phyloP scores from a whole-genome alignment of 805 yeast genomes.

The Pachysolen tannophilus region DNA sequence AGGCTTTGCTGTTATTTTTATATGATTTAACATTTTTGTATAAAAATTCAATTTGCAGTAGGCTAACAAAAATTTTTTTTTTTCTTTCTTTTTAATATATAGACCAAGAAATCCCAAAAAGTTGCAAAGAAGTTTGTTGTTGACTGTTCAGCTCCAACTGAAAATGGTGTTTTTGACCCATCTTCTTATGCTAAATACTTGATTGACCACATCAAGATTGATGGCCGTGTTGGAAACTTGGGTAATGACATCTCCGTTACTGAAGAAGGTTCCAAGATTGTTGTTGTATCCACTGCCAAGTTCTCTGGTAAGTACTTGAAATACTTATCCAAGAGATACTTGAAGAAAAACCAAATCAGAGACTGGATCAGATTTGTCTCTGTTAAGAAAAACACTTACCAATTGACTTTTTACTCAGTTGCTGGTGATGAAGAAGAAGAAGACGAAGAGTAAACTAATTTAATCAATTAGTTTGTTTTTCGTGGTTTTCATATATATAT shows the following conservation, averaged over 20 bases:
- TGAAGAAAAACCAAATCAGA: slow-evolving; percentile 99
- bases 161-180: slow-evolving; percentile 96
- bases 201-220: slow-evolving; percentile 98
- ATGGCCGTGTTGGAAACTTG: slow-evolving; percentile 92
- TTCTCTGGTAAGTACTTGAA: slow-evolving; percentile 99
- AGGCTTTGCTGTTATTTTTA: slow-evolving; percentile 39
- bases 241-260: slow-evolving; percentile 89
- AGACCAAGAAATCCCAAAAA: slow-evolving; percentile 73
- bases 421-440: slow-evolving; percentile 89
- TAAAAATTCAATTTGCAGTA: too few species aligned
- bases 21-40: slow-evolving; percentile 18
- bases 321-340: slow-evolving; percentile 99
- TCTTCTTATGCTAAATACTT: slow-evolving; percentile 96
- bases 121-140: slow-evolving; percentile 86
- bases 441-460: slow-evolving; percentile 90
- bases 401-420: slow-evolving; percentile 98
- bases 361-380: slow-evolving; percentile 99
- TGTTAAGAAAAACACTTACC: slow-evolving; percentile 90
- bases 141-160: slow-evolving; percentile 96
- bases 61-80: slow-evolving; percentile 48
- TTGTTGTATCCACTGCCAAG: slow-evolving; percentile 82
- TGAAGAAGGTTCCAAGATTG: slow-evolving; percentile 81
- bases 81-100: slow-evolving; percentile 8
- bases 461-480: too few species aligned
- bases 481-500: too few species aligned